Conservation (phyloP, 2,329 filamentous ascomycete genomes). For the Aspergillus brasiliensis region DNA sequence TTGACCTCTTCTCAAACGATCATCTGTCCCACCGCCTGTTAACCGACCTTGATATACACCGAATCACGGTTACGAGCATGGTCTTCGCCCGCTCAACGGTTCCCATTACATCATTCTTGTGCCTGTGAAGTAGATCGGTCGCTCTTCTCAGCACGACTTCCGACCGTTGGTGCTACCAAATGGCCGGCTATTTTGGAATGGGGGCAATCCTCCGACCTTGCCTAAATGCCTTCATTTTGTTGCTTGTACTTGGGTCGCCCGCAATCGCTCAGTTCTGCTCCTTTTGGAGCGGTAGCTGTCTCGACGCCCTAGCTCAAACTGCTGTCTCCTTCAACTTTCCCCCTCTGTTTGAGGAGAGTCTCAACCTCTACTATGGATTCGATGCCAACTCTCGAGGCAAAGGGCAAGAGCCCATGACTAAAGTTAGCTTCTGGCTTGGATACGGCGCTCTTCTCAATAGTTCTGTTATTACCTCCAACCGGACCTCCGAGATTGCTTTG, state of each 20-base stretch:
- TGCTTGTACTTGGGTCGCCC: constrained; percentile 23
- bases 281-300: constrained; percentile 38
- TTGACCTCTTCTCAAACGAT: background rate
- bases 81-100: constrained; percentile 19
- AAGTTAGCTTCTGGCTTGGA: constrained; percentile 40
- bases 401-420: constrained; percentile 37
- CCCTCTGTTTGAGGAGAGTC: constrained; percentile 36
- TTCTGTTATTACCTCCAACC: constrained; percentile 32
- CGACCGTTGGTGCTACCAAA: constrained; percentile 15
- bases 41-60: constrained; percentile 8
- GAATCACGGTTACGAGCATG: constrained; percentile 28
- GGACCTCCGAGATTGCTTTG: constrained; percentile 40
- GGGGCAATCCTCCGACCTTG: constrained; percentile 19
- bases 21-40: background rate
- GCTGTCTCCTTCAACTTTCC: constrained; percentile 36
- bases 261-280: constrained; percentile 36
- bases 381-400: constrained; percentile 36
- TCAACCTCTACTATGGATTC: constrained; percentile 40
- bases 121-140: constrained; percentile 28
- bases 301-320: constrained; percentile 42
- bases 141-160: constrained; percentile 17
- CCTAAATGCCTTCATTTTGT: constrained; percentile 22
- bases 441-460: constrained; percentile 34
- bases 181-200: constrained; percentile 20
- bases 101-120: constrained; percentile 20